Percentiles rank a stretch among this genome's conserved stretches.
Evolutionary conservation across 352 stramenopile species (phyloP).

Genomic region (Globisporangium spinosum): DNA sequence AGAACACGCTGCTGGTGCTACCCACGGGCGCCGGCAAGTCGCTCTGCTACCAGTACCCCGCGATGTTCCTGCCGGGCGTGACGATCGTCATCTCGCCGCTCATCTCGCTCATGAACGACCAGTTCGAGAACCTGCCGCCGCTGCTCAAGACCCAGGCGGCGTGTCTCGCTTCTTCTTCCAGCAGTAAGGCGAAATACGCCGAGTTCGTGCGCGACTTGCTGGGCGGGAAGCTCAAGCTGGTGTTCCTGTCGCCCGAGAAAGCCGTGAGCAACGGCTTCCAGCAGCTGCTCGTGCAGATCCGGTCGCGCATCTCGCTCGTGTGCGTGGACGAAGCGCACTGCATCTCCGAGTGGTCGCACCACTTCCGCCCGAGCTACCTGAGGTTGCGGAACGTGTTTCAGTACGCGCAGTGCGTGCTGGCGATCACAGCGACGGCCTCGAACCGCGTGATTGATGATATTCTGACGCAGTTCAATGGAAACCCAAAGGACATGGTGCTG

Average conservation of each 20-base stretch:
- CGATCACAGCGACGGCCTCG: slow-evolving; percentile 92
- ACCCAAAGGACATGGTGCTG: slow-evolving; percentile 42
- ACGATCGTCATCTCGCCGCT: slow-evolving; percentile 92
- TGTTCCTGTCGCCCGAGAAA: slow-evolving; percentile 92
- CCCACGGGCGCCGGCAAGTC: slow-evolving; percentile 98
- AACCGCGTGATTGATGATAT: slow-evolving; percentile 72
- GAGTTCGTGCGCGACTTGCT: slow-evolving; percentile 66
- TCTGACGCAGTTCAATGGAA: slow-evolving; percentile 43
- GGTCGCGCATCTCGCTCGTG: slow-evolving; percentile 67
- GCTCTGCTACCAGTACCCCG: slow-evolving; percentile 96
- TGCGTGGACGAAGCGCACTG: slow-evolving; percentile 95
- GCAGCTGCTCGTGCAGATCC: slow-evolving; percentile 43
- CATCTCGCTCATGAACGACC: slow-evolving; percentile 93
- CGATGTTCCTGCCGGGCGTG: slow-evolving; percentile 78
- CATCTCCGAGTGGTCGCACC: slow-evolving; percentile 93
- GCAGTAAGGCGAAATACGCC: slow-evolving; percentile 60
- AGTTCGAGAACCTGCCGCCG: slow-evolving; percentile 80
- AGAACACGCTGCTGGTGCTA: slow-evolving; percentile 90
- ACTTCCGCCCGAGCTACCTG: slow-evolving; percentile 90
- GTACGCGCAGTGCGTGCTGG: slow-evolving; percentile 75
- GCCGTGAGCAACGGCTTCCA: slow-evolving; percentile 82
- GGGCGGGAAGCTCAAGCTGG: slow-evolving; percentile 59
- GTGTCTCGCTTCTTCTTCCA: slow-evolving; percentile 48
- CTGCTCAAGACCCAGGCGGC: slow-evolving; percentile 50
- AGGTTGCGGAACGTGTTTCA: slow-evolving; percentile 53